Conservation (phyloP, 306 rosid species). For the Cucurbita pepo region DNA sequence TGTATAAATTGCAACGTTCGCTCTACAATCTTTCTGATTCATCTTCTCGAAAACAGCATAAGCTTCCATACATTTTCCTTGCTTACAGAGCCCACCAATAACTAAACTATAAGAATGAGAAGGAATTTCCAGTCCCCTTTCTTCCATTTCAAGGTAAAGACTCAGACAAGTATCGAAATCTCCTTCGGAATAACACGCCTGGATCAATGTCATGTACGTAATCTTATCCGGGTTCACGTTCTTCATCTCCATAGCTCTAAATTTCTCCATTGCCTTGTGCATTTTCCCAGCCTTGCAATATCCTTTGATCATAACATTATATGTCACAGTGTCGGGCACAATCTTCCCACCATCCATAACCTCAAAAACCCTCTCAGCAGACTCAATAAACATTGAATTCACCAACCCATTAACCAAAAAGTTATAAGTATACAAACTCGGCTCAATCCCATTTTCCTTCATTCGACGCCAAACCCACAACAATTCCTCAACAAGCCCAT, state of each 20-base stretch:
- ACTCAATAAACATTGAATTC: conserved; percentile 38
- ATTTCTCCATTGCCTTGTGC: conserved; percentile 33
- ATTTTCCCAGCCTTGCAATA: conserved; percentile 51
- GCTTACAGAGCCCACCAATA: conserved; percentile 53
- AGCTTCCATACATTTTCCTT: conserved; percentile 50
- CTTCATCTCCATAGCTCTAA: conserved; percentile 42
- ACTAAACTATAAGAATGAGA: conserved; percentile 53
- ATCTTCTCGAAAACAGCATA: conserved; percentile 42
- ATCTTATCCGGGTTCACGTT: conserved; percentile 54
- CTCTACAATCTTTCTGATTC: conserved; percentile 37
- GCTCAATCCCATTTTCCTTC: conserved; percentile 52
- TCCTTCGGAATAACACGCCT: conserved; percentile 46
- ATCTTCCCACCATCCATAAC: conserved; percentile 46
- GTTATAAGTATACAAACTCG: conserved; percentile 36
- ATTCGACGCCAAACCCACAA: conserved; percentile 71
- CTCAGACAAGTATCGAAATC: conserved; percentile 53
- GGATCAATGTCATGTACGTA: conserved; percentile 61
- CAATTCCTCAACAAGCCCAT: conserved; percentile 60
- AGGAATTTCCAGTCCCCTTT: conserved; percentile 43
- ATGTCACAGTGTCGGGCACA: conserved; percentile 49
- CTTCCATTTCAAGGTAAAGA: conserved; percentile 74
- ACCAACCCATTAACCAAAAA: conserved; percentile 65
- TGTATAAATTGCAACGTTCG: conserved; percentile 62
- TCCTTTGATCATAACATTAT: conserved; percentile 71
- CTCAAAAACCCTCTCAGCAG: conserved; percentile 54